These are phyloP conservation scores for Elongisporangium anandrum DNA, from an alignment of 352 stramenopile genomes.

Conservation along the genomic window DNA sequence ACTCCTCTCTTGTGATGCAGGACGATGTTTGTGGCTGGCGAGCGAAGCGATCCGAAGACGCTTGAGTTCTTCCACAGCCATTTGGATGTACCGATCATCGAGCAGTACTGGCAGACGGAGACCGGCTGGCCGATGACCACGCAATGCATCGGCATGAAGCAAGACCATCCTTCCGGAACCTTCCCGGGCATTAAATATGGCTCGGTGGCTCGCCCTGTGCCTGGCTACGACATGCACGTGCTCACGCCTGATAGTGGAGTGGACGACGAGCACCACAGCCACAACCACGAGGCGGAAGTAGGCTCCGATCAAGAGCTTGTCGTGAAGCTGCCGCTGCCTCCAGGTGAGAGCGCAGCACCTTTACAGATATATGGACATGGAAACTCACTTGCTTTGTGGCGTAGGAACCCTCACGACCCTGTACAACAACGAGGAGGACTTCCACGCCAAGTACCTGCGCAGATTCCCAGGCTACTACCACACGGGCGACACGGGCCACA, in stretches of 20 bases:
- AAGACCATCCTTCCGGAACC: constrained; percentile 27
- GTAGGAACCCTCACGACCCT: constrained; percentile 72
- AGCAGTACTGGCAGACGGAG: constrained; percentile 93
- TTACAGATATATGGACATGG: constrained; percentile 1
- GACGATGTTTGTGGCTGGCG: constrained; percentile 84
- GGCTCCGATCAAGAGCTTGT: constrained; percentile 61
- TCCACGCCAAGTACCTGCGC: constrained; percentile 76
- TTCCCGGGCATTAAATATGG: constrained; percentile 58
- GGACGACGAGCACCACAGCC: constrained; percentile 33
- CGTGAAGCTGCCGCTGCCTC: constrained; percentile 82
- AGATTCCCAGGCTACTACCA: constrained; percentile 87
- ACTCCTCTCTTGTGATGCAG: constrained; percentile 10
- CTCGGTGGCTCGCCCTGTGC: constrained; percentile 59
- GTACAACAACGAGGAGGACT: constrained; percentile 84
- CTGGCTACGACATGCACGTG: constrained; percentile 81
- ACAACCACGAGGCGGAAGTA: constrained; percentile 51
- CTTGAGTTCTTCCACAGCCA: constrained; percentile 72
- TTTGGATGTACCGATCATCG: constrained; percentile 59
- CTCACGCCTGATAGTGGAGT: constrained; percentile 44
- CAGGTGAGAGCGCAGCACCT: constrained; percentile 23
- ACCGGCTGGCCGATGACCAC: constrained; percentile 78
- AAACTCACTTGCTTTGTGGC: constrained; percentile 1
- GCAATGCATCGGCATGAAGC: constrained; percentile 68
- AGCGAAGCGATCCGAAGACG: constrained; percentile 85
- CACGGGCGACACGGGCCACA: constrained; percentile 82